phyloP scores from a whole-genome alignment of 345 rosid genomes.

The Rubroshorea leprosula region DNA sequence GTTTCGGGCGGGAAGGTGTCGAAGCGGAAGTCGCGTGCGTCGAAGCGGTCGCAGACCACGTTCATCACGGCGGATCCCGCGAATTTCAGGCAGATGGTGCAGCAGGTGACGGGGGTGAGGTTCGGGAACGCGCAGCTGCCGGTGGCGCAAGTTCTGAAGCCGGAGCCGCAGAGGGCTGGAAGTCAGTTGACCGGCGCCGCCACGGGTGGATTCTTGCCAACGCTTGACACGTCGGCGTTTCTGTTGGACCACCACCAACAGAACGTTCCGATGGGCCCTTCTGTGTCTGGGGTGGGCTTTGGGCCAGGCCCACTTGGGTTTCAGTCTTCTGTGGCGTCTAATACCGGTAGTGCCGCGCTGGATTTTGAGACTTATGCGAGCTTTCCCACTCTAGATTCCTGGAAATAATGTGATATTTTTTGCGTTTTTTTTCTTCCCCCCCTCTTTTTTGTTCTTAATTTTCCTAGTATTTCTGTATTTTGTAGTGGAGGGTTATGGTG shows the following conservation, averaged over 20 bases:
- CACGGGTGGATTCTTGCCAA: constrained; percentile 45
- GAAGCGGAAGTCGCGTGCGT: constrained; percentile 52
- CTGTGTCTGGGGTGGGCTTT: not conserved
- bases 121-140: constrained; percentile 22
- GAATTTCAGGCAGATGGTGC: constrained; percentile 71
- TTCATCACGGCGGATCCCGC: constrained; percentile 67
- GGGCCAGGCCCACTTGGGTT: constrained; percentile 16
- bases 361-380: constrained; percentile 33
- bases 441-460: no score
- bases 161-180: constrained; percentile 48
- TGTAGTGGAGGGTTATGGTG: not conserved
- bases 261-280: constrained; percentile 8
- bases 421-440: not conserved
- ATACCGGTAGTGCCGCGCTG: not conserved
- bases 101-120: constrained; percentile 63
- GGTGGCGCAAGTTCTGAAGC: constrained; percentile 35
- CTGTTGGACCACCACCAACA: constrained; percentile 38
- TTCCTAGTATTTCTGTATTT: not conserved
- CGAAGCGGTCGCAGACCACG: constrained; percentile 56
- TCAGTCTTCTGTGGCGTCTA: constrained; percentile 8
- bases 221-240: constrained; percentile 54
- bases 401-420: constrained; percentile 39
- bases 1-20: constrained; percentile 31
- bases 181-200: constrained; percentile 13
- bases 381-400: constrained; percentile 85